These are phyloP conservation scores for Paramecium octaurelia DNA, from an alignment of 73 alveolate genomes.

Conservation along the genomic window DNA sequence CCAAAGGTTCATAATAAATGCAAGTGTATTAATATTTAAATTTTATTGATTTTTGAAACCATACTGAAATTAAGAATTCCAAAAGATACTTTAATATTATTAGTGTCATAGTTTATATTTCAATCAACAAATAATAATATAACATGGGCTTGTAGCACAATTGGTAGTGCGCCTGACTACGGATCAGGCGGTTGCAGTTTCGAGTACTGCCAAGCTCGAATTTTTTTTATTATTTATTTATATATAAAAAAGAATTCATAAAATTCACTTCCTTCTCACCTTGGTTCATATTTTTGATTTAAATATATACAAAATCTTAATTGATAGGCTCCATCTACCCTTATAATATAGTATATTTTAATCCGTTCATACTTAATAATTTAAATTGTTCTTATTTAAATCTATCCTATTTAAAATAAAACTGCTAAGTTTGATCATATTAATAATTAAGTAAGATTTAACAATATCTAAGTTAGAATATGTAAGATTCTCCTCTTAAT, in stretches of 20 bases:
- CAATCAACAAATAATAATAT: neutral
- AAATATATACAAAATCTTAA: too few species aligned
- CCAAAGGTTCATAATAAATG: neutral
- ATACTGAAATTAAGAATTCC: neutral
- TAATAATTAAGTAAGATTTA: too few species aligned
- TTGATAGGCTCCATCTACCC: too few species aligned
- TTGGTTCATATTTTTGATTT: neutral
- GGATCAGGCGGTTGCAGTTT: constrained; percentile 61
- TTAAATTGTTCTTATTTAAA: too few species aligned
- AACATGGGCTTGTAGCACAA: constrained; percentile 57
- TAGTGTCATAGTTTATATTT: neutral
- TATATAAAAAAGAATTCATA: neutral
- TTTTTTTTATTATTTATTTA: neutral
- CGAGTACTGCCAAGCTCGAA: constrained; percentile 61
- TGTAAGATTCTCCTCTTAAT: too few species aligned
- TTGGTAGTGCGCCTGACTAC: constrained; percentile 62
- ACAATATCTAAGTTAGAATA: too few species aligned
- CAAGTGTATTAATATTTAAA: neutral
- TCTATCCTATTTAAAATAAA: too few species aligned
- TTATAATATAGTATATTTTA: too few species aligned
- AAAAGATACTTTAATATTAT: neutral
- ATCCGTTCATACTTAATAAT: too few species aligned
- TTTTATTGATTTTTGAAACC: neutral
- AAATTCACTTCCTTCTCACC: neutral
- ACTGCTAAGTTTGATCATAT: too few species aligned